Evolutionary conservation across 2,329 filamentous ascomycete genomes (phyloP).

Genomic region (Aspergillus unguis): DNA sequence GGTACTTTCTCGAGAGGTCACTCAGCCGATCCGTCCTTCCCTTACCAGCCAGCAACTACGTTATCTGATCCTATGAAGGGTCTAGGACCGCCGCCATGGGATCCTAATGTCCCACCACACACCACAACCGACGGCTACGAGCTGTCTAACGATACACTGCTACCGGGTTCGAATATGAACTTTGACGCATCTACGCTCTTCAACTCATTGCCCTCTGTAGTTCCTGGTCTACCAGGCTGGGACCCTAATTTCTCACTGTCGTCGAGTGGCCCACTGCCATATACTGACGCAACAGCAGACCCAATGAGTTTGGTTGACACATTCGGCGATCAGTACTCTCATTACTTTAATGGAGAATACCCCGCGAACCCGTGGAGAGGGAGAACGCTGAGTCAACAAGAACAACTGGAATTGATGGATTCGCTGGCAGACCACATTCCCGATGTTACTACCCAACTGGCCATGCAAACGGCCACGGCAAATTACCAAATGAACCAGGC

Average conservation of each 20-base stretch:
- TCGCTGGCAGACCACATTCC: conserved; percentile 63
- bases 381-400: conserved; percentile 71
- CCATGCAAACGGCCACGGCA: conserved; percentile 39
- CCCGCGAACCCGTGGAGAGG: conserved; percentile 51
- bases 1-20: conserved; percentile 35
- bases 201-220: conserved; percentile 40
- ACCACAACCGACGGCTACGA: conserved; percentile 15
- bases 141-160: conserved; percentile 19
- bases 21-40: conserved; percentile 31
- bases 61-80: conserved; percentile 22
- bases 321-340: conserved; percentile 47
- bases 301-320: conserved; percentile 44
- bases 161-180: conserved; percentile 24
- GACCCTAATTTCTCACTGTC: conserved; percentile 40
- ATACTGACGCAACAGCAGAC: conserved; percentile 33
- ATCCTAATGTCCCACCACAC: conserved; percentile 13
- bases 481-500: conserved; percentile 34
- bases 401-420: conserved; percentile 79
- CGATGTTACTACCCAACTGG: conserved; percentile 41
- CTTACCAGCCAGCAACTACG: conserved; percentile 22
- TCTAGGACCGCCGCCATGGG: conserved; percentile 19
- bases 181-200: conserved; percentile 40
- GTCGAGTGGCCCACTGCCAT: conserved; percentile 36
- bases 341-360: conserved; percentile 47
- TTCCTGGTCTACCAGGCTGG: conserved; percentile 42